A percentile compares a stretch with the other conserved stretches of the same genome.
Evolutionary conservation across 1,139 yeast species (phyloP).

Genomic region (Pichia sp.): DNA sequence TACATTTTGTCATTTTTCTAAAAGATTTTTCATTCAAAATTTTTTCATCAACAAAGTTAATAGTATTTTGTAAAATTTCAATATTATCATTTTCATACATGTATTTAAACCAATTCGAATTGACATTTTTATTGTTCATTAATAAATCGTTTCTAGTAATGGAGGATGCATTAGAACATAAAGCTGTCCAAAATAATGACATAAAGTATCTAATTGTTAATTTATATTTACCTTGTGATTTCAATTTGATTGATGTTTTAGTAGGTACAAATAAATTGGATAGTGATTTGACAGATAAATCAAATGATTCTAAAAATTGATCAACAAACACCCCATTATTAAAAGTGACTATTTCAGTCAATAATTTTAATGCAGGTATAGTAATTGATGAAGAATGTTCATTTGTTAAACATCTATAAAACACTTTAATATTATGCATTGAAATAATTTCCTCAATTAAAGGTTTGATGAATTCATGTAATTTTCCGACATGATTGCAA

Average conservation of each 20-base stretch:
- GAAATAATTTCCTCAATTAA: slow-evolving; percentile 48
- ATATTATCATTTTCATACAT: slow-evolving; percentile 49
- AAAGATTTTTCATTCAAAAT: slow-evolving; percentile 57
- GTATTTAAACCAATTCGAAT: slow-evolving; percentile 60
- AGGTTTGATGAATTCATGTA: slow-evolving; percentile 30
- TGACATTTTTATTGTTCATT: slow-evolving; percentile 48
- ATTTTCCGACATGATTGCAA: slow-evolving; percentile 20
- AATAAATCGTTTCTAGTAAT: slow-evolving; percentile 59
- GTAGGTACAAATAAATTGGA: slow-evolving; percentile 57
- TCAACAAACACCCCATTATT: slow-evolving; percentile 46
- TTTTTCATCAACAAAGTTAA: slow-evolving; percentile 43
- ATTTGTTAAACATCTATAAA: slow-evolving; percentile 63
- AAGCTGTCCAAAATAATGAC: slow-evolving; percentile 52
- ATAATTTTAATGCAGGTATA: slow-evolving; percentile 51
- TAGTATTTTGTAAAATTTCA: slow-evolving; percentile 35
- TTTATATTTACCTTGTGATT: slow-evolving; percentile 30
- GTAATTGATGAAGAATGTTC: slow-evolving; percentile 49
- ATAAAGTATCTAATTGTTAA: slow-evolving; percentile 50
- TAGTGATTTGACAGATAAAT: slow-evolving; percentile 54
- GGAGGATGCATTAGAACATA: slow-evolving; percentile 44
- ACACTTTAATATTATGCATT: slow-evolving; percentile 49
- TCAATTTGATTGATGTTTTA: slow-evolving; percentile 38
- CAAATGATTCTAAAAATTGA: slow-evolving; percentile 59
- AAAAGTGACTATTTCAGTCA: slow-evolving; percentile 47
- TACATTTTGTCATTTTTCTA: slow-evolving; percentile 64